Evolutionary conservation across 345 rosid genomes (phyloP).

Genomic region (Euphorbia peplus): DNA sequence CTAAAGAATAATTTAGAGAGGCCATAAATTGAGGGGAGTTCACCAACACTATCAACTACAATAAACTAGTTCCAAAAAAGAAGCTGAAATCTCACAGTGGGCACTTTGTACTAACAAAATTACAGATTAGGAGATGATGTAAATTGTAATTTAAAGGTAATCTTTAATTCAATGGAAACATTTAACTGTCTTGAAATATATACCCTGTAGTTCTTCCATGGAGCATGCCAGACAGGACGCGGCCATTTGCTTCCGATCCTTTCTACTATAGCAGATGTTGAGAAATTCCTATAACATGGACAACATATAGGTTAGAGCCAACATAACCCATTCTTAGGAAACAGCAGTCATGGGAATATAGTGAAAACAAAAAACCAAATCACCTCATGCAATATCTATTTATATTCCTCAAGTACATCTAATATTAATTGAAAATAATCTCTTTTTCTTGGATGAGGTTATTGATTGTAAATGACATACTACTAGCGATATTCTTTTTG

Average conservation of each 20-base stretch:
- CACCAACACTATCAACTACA: not conserved
- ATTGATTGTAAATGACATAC: not conserved
- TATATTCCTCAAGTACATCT: not conserved
- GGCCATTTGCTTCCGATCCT: conserved; percentile 99
- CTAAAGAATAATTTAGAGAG: not conserved
- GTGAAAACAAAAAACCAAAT: not conserved
- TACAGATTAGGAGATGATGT: not conserved
- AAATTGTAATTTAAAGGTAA: conserved; percentile 3
- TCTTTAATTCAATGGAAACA: not conserved
- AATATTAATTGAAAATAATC: not conserved
- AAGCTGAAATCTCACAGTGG: not conserved
- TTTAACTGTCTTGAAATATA: conserved; percentile 8
- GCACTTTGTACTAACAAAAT: not conserved
- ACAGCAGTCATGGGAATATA: not conserved
- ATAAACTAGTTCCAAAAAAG: not conserved
- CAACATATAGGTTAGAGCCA: conserved; percentile 1
- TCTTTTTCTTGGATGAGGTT: not conserved
- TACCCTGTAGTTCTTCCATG: conserved; percentile 99
- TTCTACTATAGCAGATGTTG: conserved; percentile 88
- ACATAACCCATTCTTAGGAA: not conserved
- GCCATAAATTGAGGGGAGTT: not conserved
- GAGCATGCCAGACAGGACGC: conserved; percentile 93
- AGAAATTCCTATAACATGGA: conserved; percentile 48
- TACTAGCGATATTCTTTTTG: not conserved
- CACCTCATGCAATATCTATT: not conserved